Evolutionary conservation across 163 green algal genomes (phyloP).

Genomic region (Scenedesmus sp.): DNA sequence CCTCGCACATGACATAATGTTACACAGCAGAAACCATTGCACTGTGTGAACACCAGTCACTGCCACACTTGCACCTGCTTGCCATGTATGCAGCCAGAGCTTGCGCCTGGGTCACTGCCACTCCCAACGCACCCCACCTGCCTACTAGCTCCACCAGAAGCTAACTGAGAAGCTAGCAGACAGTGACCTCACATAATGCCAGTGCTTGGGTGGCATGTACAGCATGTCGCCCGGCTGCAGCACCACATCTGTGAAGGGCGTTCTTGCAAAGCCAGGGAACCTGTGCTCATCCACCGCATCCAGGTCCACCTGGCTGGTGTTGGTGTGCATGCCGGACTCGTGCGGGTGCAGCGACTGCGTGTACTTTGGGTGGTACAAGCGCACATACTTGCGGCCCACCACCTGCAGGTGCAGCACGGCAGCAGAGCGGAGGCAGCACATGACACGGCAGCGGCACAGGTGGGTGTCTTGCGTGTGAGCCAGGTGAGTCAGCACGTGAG

Average conservation of each 20-base stretch:
- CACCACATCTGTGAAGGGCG: conserved; percentile 80
- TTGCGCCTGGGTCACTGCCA: too few species aligned
- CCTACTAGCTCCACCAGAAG: conserved; percentile 88
- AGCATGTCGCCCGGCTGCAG: conserved; percentile 90
- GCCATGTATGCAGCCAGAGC: neutral
- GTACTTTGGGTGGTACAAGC: conserved; percentile 83
- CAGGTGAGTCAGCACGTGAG: too few species aligned
- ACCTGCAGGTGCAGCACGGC: conserved; percentile 61
- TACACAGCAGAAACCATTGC: neutral
- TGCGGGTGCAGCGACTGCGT: conserved; percentile 71
- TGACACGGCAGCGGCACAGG: neutral
- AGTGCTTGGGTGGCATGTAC: conserved; percentile 93
- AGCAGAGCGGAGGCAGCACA: neutral
- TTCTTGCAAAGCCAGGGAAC: conserved; percentile 58
- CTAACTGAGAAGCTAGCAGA: conserved; percentile 88
- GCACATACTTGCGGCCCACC: conserved; percentile 94
- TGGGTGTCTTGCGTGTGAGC: neutral
- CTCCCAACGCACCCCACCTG: too few species aligned
- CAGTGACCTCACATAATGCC: conserved; percentile 93
- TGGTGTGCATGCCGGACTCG: conserved; percentile 78
- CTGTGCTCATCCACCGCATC: conserved; percentile 51
- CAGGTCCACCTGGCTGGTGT: conserved; percentile 84
- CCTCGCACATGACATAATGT: neutral
- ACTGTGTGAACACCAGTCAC: neutral
- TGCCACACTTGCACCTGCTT: too few species aligned